Base-by-base conservation (phyloP, 768 basidiomycete species). In the Exidia glandulosa region DNA sequence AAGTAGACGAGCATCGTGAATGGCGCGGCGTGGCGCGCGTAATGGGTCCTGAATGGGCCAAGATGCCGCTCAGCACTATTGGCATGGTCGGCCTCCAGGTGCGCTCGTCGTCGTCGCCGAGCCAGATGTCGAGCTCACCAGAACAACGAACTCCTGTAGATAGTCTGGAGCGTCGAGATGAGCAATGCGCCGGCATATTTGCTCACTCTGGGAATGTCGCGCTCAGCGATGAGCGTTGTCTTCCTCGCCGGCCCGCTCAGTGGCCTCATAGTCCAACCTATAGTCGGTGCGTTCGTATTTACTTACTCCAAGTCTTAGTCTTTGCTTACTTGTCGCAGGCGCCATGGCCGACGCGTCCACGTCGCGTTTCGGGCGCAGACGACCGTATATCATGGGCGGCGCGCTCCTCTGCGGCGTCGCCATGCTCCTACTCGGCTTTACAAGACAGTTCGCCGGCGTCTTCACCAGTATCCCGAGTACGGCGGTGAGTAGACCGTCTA, bases 131-230 rank as follows among this genome's bases (percentile, higher is more conserved):
- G 25, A 29, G 10, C 50, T 7, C 9, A 27, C 50, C 25, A 27
- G 19, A 6, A 27, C 9, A 14, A n/a, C n/a, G n/a, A n/a, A n/a
- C n/a, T n/a, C n/a, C n/a, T 4, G 19, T 19, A 54, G 50, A 54
- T 92, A 62, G 82, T 95, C 54, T 96, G 94, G 94, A 88, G 87
- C 1, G 86, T 95, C 13, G 94, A 96, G 68, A 94, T 96, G 90
- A 87, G 90, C 0, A 94, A 95, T 63, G n/a, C 76, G n/a, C 76
- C 93, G 0, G 94, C 94, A 0, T 97, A 95, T 71, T 79, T 97
- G 2, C 77, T 94, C 58, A 90, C 91, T 0, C 82, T 96, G 0
- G 94, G 94, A 14, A 75, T 96, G 13, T 83, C 87, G 2, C 95
- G 92, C 72, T 86, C 88, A 2, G 77, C 79, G 62, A 91, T 96